Percentiles rank a stretch among this genome's conserved stretches.
phyloP scores from a whole-genome alignment of 768 basidiomycete genomes.

The Suillus decipiens region DNA sequence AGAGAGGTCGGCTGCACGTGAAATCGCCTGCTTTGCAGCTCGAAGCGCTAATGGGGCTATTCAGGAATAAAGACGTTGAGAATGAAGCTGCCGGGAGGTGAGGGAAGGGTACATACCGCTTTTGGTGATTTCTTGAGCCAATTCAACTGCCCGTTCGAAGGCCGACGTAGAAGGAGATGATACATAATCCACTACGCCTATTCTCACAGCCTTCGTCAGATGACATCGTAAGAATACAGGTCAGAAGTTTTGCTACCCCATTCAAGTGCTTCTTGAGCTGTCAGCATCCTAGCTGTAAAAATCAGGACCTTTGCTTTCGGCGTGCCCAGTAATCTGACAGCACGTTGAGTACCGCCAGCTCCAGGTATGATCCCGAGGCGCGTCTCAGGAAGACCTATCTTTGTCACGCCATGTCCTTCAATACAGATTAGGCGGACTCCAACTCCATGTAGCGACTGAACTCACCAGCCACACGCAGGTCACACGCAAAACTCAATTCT shows the following conservation, averaged over 20 bases:
- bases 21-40: conserved; percentile 87
- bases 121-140: conserved; percentile 72
- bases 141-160: conserved; percentile 65
- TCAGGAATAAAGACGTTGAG: neutral
- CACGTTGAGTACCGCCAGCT: conserved; percentile 86
- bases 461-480: conserved; percentile 86
- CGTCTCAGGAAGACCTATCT: conserved; percentile 87
- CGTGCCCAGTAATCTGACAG: conserved; percentile 73
- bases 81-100: neutral
- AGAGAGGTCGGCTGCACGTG: conserved; percentile 74
- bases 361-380: conserved; percentile 85
- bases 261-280: conserved; percentile 65
- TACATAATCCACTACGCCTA: conserved; percentile 84
- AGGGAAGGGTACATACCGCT: conserved; percentile 44
- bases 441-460: conserved; percentile 7
- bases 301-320: conserved; percentile 86
- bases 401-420: conserved; percentile 66
- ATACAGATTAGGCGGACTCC: neutral
- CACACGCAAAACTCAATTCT: conserved; percentile 86
- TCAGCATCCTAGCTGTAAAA: conserved; percentile 74
- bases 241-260: conserved; percentile 51
- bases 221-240: neutral
- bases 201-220: conserved; percentile 3
- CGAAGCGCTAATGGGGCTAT: conserved; percentile 82
- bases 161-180: conserved; percentile 60